Evolutionary conservation across 257 asterid species (phyloP).

Genomic region (Sherardia arvensis): DNA sequence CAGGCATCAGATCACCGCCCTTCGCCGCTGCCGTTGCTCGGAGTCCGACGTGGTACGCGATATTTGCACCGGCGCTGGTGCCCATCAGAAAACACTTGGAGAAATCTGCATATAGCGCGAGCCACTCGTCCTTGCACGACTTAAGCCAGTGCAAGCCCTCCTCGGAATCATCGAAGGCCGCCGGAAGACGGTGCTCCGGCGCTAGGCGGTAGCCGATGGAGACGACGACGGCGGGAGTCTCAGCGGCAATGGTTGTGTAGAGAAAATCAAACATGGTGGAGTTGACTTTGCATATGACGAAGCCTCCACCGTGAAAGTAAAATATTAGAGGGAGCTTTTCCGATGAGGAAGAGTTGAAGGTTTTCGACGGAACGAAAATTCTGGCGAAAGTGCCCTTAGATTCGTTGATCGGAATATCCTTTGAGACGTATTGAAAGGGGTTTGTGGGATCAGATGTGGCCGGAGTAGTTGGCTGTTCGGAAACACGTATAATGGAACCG

Average conservation of each 20-base stretch:
- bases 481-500: constrained; percentile 27
- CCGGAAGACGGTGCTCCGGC: constrained; percentile 53
- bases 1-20: constrained; percentile 17
- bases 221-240: constrained; percentile 30
- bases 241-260: constrained; percentile 7
- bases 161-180: constrained; percentile 38
- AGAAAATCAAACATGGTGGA: constrained; percentile 9
- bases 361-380: constrained; percentile 16
- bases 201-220: constrained; percentile 45
- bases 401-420: constrained; percentile 26
- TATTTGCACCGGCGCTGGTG: constrained; percentile 42
- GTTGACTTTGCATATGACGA: constrained; percentile 15
- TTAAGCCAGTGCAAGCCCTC: constrained; percentile 33
- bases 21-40: constrained; percentile 18
- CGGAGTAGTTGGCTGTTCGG: neutral
- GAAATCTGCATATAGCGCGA: constrained; percentile 24
- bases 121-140: constrained; percentile 28
- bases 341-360: neutral
- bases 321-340: constrained; percentile 30
- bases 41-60: constrained; percentile 32
- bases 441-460: constrained; percentile 15
- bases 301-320: constrained; percentile 51
- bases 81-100: constrained; percentile 38
- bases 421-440: constrained; percentile 13
- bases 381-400: constrained; percentile 26